phyloP scores from a whole-genome alignment of 805 yeast genomes.

The Kazachstania africana region DNA sequence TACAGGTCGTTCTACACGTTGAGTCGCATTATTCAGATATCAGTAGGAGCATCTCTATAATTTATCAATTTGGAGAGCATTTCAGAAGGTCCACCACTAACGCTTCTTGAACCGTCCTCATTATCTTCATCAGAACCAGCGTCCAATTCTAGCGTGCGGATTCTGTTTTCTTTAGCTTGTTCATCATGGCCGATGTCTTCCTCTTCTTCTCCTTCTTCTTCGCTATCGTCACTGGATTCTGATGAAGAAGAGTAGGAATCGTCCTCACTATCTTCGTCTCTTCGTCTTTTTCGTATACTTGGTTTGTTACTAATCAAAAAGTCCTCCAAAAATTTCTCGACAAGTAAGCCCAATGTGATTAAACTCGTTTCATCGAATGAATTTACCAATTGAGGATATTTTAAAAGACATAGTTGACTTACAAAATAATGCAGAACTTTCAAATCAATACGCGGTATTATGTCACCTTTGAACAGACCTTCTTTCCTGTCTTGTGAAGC shows the following conservation, averaged over 20 bases:
- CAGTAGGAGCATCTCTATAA: constrained; percentile 18
- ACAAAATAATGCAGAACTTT: constrained; percentile 28
- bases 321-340: constrained; percentile 30
- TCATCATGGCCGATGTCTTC: constrained; percentile 2
- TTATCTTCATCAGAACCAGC: neutral
- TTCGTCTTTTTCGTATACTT: no score
- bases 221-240: neutral
- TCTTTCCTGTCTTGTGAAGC: constrained; percentile 13
- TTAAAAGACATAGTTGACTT: constrained; percentile 19
- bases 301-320: constrained; percentile 7
- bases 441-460: constrained; percentile 23
- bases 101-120: neutral
- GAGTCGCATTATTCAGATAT: constrained; percentile 8
- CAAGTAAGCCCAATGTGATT: constrained; percentile 26
- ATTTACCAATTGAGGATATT: constrained; percentile 19
- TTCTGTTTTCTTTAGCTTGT: constrained; percentile 1
- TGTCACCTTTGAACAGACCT: constrained; percentile 18
- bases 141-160: no score
- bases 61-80: constrained; percentile 14
- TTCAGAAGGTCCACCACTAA: constrained; percentile 13
- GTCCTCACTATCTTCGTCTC: no score
- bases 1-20: neutral
- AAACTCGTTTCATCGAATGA: constrained; percentile 29
- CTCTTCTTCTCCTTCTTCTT: constrained; percentile 1
- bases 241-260: neutral